A percentile compares a stretch with the other conserved stretches of the same genome.
These are phyloP conservation scores for Metarhizium robertsii DNA, from an alignment of 2,329 filamentous ascomycete genomes.

Conservation along the genomic window DNA sequence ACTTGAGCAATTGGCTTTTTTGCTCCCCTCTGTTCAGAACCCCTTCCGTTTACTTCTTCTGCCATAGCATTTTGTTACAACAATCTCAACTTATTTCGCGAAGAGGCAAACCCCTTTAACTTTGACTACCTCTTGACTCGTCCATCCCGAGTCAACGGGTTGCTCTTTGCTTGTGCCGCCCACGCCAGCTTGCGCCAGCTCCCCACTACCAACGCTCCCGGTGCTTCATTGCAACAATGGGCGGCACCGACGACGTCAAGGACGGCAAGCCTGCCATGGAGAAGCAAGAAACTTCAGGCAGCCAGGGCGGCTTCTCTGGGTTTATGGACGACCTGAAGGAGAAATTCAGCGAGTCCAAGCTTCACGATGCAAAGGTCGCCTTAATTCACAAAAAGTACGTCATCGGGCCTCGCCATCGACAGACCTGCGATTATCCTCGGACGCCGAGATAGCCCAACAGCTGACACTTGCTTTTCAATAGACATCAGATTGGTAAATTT, in stretches of 20 bases:
- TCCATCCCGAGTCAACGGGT: too few relatives aligned
- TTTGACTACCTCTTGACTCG: too few relatives aligned
- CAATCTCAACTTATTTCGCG: too few relatives aligned
- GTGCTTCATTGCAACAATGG: background rate
- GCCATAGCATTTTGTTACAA: background rate
- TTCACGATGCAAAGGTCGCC: constrained; percentile 48
- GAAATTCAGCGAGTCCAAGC: constrained; percentile 42
- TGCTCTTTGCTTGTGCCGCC: too few relatives aligned
- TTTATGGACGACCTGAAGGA: constrained; percentile 43
- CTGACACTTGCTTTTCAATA: constrained; percentile 8
- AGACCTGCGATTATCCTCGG: background rate
- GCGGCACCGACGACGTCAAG: constrained; percentile 1
- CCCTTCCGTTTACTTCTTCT: background rate
- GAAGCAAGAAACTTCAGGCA: background rate
- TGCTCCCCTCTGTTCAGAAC: background rate
- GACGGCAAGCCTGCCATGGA: background rate
- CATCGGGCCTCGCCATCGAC: background rate
- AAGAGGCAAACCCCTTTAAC: too few relatives aligned
- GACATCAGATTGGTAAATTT: constrained; percentile 52
- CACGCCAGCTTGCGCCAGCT: background rate
- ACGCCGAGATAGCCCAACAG: background rate
- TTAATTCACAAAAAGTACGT: constrained; percentile 50
- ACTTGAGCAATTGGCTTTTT: background rate
- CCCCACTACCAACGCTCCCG: background rate
- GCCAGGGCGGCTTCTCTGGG: constrained; percentile 19